Evolutionary conservation across 345 rosid species (phyloP), one percentile per base, ranked within the genome.

Genomic region (Dipteronia dyeriana): DNA sequence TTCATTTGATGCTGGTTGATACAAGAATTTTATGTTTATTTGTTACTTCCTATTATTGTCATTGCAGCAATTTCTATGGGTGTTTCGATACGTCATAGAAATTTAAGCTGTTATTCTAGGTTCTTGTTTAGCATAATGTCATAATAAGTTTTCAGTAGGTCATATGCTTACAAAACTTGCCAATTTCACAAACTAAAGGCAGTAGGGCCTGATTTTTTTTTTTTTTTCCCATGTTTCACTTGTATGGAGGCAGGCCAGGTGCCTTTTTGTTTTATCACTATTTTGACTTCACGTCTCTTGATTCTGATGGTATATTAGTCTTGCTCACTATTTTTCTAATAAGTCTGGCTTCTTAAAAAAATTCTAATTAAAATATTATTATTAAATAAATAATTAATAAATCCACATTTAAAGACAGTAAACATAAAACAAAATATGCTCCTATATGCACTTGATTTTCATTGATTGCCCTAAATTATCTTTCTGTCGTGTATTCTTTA

Each of bases 381-480:
- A 53, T 53, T 11, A 53, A 53, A 11, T 14, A 49, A 49, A 13
- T 5, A 53, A 16, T 3, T 53, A 53, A 53, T 12, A 53, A 53
- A 4, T 10, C 20, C 57, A 14, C 57, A 16, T 53, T 17, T 16
- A 53, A 53, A 11, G n/a, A 12, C 25, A 20, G 12, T 59, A 5
- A 20, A 59, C 2, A n/a, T 8, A 59, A 59, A 22, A 22, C n/a
- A 59, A 22, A 59, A 53, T 53, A 53, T 53, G 6, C 19, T 53
- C 8, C 1, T 53, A 53, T 16, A 53, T 53, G 45, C 22, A 11
- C 7, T n/a, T 11, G 9, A 29, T n/a, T 74, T 14, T 7, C 70
- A 25, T 57, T 57, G 66, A 38, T 74, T 74, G 57, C 53, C 49
- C 26, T 43, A 17, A 74, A 26, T 23, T 26, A 9, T 59, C 76